Evolutionary conservation across 2,329 filamentous ascomycete species (phyloP).

Genomic region (Phialophora chinensis): DNA sequence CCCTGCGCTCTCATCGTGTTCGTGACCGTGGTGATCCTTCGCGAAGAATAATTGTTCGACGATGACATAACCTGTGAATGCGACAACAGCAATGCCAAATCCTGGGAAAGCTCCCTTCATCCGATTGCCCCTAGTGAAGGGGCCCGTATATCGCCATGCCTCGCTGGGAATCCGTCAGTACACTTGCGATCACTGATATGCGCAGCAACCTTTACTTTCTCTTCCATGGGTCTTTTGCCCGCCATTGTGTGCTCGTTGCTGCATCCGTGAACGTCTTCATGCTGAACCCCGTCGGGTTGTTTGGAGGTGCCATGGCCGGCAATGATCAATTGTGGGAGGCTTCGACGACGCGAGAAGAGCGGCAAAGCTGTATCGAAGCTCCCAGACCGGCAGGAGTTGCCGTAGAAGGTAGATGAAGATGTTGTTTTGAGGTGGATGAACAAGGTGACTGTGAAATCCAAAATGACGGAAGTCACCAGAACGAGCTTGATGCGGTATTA

Average conservation of each 20-base stretch:
- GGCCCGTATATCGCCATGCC: conserved; percentile 90
- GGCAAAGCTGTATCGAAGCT: neutral
- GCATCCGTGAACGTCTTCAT: conserved; percentile 56
- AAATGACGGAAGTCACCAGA: neutral
- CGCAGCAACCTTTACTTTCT: conserved; percentile 58
- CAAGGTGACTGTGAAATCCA: neutral
- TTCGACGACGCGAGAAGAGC: neutral
- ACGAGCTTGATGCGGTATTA: neutral
- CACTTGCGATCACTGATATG: neutral
- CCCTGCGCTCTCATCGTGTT: conserved; percentile 58
- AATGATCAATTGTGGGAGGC: neutral
- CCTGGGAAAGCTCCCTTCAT: conserved; percentile 88
- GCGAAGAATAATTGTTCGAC: conserved; percentile 84
- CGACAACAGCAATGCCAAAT: conserved; percentile 87
- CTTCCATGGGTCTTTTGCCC: conserved; percentile 64
- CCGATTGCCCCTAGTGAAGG: conserved; percentile 85
- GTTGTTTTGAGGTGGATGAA: neutral
- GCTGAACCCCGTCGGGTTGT: conserved; percentile 91
- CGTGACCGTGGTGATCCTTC: conserved; percentile 70
- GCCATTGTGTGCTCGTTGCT: conserved; percentile 39
- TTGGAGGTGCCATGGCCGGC: conserved; percentile 25
- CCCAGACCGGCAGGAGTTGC: neutral
- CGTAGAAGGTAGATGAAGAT: neutral
- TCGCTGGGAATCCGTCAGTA: conserved; percentile 65
- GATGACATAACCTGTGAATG: conserved; percentile 85